These are phyloP conservation scores for Hymenoscyphus occultus DNA, from an alignment of 2,329 filamentous ascomycete genomes.

Conservation along the genomic window DNA sequence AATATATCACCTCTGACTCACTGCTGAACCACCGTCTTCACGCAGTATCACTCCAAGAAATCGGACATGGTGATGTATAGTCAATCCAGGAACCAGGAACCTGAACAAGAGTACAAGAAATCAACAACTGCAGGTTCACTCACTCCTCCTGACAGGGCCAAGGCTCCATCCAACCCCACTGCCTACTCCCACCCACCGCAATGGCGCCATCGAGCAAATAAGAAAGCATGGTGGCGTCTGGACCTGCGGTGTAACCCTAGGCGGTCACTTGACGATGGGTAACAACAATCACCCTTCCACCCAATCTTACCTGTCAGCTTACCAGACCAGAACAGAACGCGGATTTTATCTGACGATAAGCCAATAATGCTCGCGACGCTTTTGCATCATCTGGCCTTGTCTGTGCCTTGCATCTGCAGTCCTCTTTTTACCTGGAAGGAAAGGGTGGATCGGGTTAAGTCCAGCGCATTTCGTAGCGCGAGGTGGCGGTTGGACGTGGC, in stretches of 20 bases:
- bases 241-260: conserved; percentile 11
- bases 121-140: conserved; percentile 3
- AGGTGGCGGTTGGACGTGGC: conserved; percentile 10
- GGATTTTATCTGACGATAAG: neutral
- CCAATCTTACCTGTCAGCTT: conserved; percentile 17
- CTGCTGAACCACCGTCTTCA: neutral
- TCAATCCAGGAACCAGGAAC: conserved; percentile 16
- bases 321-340: neutral
- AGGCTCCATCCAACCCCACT: neutral
- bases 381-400: conserved; percentile 20
- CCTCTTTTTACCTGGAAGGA: neutral
- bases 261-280: conserved; percentile 12
- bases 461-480: neutral
- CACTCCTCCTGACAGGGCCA: too few relatives aligned
- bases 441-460: neutral
- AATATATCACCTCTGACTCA: neutral
- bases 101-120: conserved; percentile 2
- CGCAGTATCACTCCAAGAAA: neutral
- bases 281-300: conserved; percentile 5
- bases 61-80: neutral
- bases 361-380: conserved; percentile 8
- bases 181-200: neutral
- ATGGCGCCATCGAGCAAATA: neutral
- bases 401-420: conserved; percentile 25
- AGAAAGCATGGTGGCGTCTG: neutral